Conservation (phyloP, 1,139 yeast species). For the Hyphopichia burtonii region DNA sequence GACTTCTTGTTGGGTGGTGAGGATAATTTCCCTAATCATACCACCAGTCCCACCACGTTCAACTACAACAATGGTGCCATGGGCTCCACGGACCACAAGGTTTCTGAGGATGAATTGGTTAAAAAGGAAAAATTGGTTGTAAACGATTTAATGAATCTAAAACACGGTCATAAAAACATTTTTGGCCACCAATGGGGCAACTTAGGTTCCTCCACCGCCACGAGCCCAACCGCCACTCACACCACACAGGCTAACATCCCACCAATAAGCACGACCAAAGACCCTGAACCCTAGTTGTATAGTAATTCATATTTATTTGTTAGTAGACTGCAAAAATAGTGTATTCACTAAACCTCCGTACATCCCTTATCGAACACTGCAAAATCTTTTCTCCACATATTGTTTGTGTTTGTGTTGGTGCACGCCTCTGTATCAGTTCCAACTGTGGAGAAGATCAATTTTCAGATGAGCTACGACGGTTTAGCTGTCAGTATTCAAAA, state of each 20-base stretch:
- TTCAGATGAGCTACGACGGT: no score
- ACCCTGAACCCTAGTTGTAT: no score
- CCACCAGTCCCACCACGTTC: constrained; percentile 9
- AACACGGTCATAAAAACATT: constrained; percentile 8
- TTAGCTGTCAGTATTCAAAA: no score
- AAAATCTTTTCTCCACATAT: no score
- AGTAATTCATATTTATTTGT: no score
- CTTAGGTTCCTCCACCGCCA: neutral
- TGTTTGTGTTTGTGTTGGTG: no score
- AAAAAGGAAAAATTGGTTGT: constrained; percentile 38
- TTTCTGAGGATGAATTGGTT: constrained; percentile 19
- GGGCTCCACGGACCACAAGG: neutral
- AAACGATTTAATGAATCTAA: constrained; percentile 34
- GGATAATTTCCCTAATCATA: constrained; percentile 19
- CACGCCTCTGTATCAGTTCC: no score
- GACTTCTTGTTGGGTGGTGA: constrained; percentile 32
- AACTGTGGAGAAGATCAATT: no score
- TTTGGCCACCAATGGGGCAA: constrained; percentile 2
- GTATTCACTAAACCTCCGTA: no score
- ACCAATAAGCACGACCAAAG: no score
- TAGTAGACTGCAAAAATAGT: no score
- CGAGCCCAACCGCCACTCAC: neutral
- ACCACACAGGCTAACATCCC: neutral
- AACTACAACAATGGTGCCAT: neutral
- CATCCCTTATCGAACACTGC: neutral